These are phyloP conservation scores for Purpureocillium lavendulum DNA, from an alignment of 2,329 filamentous ascomycete species.

Conservation along the genomic window DNA sequence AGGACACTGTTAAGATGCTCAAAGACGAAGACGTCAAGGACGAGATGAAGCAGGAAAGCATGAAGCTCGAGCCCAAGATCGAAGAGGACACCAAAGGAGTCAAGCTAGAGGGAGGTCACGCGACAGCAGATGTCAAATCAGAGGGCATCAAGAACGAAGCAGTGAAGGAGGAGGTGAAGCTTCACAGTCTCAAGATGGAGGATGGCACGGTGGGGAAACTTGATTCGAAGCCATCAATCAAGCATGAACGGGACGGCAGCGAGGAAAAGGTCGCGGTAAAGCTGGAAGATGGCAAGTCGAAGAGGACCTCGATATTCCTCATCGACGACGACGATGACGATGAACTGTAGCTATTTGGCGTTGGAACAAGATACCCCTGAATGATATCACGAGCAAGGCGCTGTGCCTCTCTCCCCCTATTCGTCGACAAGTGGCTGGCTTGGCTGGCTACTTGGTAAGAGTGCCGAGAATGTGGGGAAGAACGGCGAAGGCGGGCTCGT, in stretches of 20 bases:
- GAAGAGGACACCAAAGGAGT: slow-evolving; percentile 3
- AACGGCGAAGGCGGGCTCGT: slow-evolving; percentile 31
- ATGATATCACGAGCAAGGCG: slow-evolving; percentile 1
- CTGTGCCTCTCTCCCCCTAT: neutral
- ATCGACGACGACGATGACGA: slow-evolving; percentile 29
- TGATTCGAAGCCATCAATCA: neutral
- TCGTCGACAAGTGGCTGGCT: too few relatives aligned
- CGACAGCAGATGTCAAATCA: too few relatives aligned
- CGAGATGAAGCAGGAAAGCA: slow-evolving; percentile 3
- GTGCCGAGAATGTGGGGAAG: slow-evolving; percentile 44
- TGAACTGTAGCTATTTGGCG: slow-evolving; percentile 19
- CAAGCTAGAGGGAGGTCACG: too few relatives aligned
- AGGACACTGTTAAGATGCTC: slow-evolving; percentile 2
- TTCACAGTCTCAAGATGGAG: slow-evolving; percentile 10
- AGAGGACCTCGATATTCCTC: slow-evolving; percentile 26
- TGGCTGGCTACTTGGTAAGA: slow-evolving; percentile 44
- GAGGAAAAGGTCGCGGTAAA: slow-evolving; percentile 6
- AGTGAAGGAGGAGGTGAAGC: slow-evolving; percentile 3
- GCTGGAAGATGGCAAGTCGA: slow-evolving; percentile 11
- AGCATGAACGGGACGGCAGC: neutral
- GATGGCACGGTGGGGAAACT: neutral
- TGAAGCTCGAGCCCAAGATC: slow-evolving; percentile 8
- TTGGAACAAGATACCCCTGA: slow-evolving; percentile 15
- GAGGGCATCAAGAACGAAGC: slow-evolving; percentile 6
- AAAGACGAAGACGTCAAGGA: too few relatives aligned